Base-by-base conservation (phyloP, 2,329 filamentous ascomycete species). In the Fusarium gaditjirri region DNA sequence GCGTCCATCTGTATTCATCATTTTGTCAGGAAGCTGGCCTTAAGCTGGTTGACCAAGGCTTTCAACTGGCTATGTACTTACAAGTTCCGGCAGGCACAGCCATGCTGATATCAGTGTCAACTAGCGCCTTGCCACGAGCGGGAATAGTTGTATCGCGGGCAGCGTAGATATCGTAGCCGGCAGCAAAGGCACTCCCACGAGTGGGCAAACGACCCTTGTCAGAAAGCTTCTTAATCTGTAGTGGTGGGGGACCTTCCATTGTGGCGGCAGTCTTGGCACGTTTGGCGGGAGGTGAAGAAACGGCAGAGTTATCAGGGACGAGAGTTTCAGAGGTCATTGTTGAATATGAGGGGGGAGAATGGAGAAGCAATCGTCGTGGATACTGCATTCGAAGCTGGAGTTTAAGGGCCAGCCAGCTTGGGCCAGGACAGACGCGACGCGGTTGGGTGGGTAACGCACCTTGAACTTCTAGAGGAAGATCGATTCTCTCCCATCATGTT, bases 161-260 rank as follows among this genome's bases (percentile, higher is more conserved):
- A 56, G 91, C 92, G 83, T 98, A 98, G 65, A 99, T 80, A 82
- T 99, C 96, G 84, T 98, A 98, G 39, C 96, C 96, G 2, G 96
- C 96, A 2, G 96, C 94, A 79, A 93, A 95, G 57, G 91, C 92
- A 74, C 93, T 97, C 74, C 96, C 96, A 61, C 95, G 91, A 0
- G 94, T 98, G 16, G 96, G 96, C 29, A 95, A 87, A 50, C 88
- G 89, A n/a, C 92, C 96, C 71, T 92, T 90, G 41, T 90, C 86
- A 13, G 92, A 92, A 65, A 98, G 91, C 83, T 97, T 94, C 87
- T 98, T 95, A 83, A 99, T 91, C 70, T 94, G 89, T 56, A 97
- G 88, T 6, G 91, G 85, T n/a, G 91, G 90, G 6, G 81, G 76
- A 49, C 82, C 80, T 61, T 83, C 80, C 76, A 84, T 81, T 64